Conservation (phyloP, 495 filamentous ascomycete species). For the Lasiosphaeriaceae sp. region DNA sequence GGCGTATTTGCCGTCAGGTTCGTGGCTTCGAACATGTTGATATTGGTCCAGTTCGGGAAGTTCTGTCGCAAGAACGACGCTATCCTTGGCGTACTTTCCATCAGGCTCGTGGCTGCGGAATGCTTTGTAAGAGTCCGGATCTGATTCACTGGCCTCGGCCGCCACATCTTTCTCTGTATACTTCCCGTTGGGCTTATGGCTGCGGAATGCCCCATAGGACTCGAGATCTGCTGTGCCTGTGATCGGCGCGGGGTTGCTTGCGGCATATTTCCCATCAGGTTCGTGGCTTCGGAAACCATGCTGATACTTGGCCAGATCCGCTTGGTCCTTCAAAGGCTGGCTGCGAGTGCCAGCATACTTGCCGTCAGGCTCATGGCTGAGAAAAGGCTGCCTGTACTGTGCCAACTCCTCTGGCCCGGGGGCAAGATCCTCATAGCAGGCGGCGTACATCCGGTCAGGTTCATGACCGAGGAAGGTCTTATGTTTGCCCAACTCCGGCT, state of each 20-base stretch:
- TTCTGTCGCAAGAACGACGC: neutral
- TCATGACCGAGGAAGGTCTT: slow-evolving; percentile 28
- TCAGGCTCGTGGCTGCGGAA: slow-evolving; percentile 19
- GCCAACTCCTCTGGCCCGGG: slow-evolving; percentile 6
- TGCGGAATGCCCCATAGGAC: slow-evolving; percentile 6
- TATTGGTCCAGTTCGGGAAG: slow-evolving; percentile 2
- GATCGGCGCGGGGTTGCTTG: neutral
- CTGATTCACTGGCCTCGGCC: no score
- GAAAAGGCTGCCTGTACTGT: slow-evolving; percentile 10
- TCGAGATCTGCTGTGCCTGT: slow-evolving; percentile 1
- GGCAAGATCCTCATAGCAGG: slow-evolving; percentile 6
- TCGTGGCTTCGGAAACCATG: slow-evolving; percentile 11
- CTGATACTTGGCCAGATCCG: slow-evolving; percentile 18
- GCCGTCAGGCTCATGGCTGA: slow-evolving; percentile 14
- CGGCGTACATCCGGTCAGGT: slow-evolving; percentile 28
- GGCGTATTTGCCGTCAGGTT: slow-evolving; percentile 2
- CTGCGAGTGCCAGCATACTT: slow-evolving; percentile 18
- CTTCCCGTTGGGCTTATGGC: slow-evolving; percentile 6
- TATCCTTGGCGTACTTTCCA: slow-evolving; percentile 9
- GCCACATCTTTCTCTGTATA: neutral
- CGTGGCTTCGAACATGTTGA: slow-evolving; percentile 6
- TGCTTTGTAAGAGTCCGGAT: neutral
- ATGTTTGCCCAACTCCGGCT: slow-evolving; percentile 10
- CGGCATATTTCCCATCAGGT: slow-evolving; percentile 18
- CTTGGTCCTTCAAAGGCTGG: slow-evolving; percentile 3